Conservation (phyloP, 192 early-diverging fungal genomes). For the Backusella australiensis region DNA sequence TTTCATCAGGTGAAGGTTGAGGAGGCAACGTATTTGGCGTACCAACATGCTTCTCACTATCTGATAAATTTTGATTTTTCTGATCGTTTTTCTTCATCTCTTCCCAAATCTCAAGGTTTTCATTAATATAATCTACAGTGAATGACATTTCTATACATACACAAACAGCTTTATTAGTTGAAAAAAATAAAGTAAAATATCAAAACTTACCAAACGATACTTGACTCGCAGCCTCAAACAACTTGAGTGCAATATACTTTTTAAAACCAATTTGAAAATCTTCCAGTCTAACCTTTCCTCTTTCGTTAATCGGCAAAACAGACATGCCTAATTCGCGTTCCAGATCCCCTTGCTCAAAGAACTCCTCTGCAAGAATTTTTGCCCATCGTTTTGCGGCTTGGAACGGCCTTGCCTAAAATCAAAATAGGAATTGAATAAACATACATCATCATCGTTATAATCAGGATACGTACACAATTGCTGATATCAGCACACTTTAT, state of each 20-base stretch:
- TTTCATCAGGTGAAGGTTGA: background rate
- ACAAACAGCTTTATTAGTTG: background rate
- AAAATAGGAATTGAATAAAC: background rate
- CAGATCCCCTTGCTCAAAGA: slow-evolving; percentile 71
- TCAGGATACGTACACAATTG: slow-evolving; percentile 56
- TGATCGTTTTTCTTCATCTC: slow-evolving; percentile 4
- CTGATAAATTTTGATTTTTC: background rate
- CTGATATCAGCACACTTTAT: slow-evolving; percentile 85
- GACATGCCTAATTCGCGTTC: slow-evolving; percentile 70
- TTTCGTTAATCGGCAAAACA: slow-evolving; percentile 46
- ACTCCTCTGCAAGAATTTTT: slow-evolving; percentile 63
- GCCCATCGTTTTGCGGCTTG: slow-evolving; percentile 71
- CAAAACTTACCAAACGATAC: slow-evolving; percentile 45
- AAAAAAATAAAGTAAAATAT: background rate
- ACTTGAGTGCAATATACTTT: slow-evolving; percentile 43
- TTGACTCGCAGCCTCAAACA: slow-evolving; percentile 44
- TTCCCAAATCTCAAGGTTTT: slow-evolving; percentile 30
- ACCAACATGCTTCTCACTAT: background rate
- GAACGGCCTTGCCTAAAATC: slow-evolving; percentile 60
- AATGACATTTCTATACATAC: slow-evolving; percentile 24
- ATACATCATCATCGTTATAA: background rate
- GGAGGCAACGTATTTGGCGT: background rate
- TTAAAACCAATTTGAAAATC: slow-evolving; percentile 55
- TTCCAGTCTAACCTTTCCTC: slow-evolving; percentile 39
- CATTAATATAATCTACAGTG: slow-evolving; percentile 26